These are phyloP conservation scores for Inga leiocalycina DNA, from an alignment of 306 rosid genomes.

Conservation along the genomic window DNA sequence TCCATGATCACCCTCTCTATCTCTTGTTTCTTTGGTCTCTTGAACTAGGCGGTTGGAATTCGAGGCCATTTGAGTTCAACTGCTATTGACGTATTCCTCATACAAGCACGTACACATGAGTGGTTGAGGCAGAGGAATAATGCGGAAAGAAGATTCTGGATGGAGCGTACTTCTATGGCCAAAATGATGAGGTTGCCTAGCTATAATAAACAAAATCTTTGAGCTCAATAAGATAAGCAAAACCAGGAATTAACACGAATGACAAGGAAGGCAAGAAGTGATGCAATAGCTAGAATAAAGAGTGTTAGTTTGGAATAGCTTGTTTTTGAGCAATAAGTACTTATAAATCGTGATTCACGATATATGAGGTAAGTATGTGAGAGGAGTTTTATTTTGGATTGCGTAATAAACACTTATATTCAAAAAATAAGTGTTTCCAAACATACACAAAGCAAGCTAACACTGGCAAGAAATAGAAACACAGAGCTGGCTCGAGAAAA, in stretches of 20 bases:
- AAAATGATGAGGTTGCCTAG: constrained; percentile 14
- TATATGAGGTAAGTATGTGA: no score
- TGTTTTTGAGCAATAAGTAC: no score
- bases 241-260: background rate
- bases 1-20: background rate
- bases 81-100: constrained; percentile 25
- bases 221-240: background rate
- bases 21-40: background rate
- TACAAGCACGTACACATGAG: constrained; percentile 12
- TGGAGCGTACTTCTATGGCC: constrained; percentile 38
- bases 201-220: background rate
- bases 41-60: constrained; percentile 2
- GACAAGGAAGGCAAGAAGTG: background rate
- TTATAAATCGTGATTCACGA: no score
- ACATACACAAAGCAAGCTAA: constrained; percentile 5
- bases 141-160: constrained; percentile 31
- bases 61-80: constrained; percentile 18
- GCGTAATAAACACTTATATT: no score
- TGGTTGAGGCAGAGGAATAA: background rate
- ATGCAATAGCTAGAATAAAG: background rate
- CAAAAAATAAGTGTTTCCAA: no score
- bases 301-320: no score
- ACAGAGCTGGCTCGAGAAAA: background rate
- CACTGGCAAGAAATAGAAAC: background rate
- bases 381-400: no score